Base-by-base conservation (phyloP, 768 basidiomycete species). In the Naganishia vaughanmartiniae region DNA sequence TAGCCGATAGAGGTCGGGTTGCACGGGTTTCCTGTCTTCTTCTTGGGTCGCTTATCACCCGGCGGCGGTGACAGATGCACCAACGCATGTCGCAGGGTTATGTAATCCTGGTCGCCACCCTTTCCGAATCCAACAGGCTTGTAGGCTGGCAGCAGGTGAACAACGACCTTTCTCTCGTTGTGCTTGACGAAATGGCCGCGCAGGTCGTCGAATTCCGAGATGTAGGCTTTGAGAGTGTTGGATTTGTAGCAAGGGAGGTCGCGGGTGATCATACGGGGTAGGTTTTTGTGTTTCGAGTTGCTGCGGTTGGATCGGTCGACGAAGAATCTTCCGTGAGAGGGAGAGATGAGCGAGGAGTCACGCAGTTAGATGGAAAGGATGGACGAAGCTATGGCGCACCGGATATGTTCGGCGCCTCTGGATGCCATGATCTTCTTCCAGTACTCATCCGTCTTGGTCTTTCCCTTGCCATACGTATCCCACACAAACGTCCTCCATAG, bases 201-300 rank as follows among this genome's bases (percentile, higher is more conserved):
- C 34, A 63, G 26, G 60, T 63, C 60, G 39, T 63, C 31, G 42
- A 63, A 63, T 26, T 26, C 34, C 24, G 60, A 17, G 24, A 63
- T 17, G 42, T 45, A 63, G 39, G 24, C 60, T 63, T 63, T 63
- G 1, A 63, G 36, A 3, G 36, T 63, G 39, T 42, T 42, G 24
- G 17, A 12, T 26, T 26, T 24, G 39, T 45, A 63, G 19, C 42
- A 34, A 2, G 24, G 39, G 5, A 26, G 60, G 14, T 26, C 34
- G 34, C 19, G 24, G n/a, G 7, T 24, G 19, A 12, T 17, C 21
- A 15, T 42, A 24, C 34, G 60, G 60, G 28, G 39, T 4, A 15
- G 26, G 36, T 42, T 63, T 63, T 63, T n/a, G 60, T 63, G 39
- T 45, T 63, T 17, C 36, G 60, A 21, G 39, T 34, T 26, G 42